phyloP scores from a whole-genome alignment of 768 basidiomycete species.

The Russula olivacea region DNA sequence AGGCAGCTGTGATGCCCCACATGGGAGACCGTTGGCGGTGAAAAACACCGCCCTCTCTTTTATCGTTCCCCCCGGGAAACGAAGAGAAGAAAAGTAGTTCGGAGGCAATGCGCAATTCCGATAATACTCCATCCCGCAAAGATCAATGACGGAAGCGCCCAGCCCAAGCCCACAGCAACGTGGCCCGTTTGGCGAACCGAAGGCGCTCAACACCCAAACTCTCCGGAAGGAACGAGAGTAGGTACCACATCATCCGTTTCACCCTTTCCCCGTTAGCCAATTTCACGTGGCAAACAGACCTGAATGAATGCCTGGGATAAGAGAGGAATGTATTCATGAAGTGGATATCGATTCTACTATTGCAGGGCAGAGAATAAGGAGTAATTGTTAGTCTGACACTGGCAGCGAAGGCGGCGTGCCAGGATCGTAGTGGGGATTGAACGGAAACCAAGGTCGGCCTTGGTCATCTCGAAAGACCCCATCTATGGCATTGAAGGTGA shows the following conservation, averaged over 20 bases:
- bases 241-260: too few species aligned
- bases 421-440: conserved; percentile 60
- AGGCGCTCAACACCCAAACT: neutral
- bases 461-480: conserved; percentile 42
- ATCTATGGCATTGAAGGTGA: conserved; percentile 49
- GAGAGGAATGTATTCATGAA: neutral
- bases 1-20: neutral
- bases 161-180: neutral
- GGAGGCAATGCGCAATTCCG: neutral
- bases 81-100: too few species aligned
- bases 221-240: too few species aligned
- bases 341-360: neutral
- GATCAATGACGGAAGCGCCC: neutral
- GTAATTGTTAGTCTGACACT: neutral
- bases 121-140: neutral
- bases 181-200: neutral
- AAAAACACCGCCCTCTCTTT: too few species aligned
- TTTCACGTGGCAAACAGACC: neutral
- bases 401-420: neutral
- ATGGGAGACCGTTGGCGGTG: neutral
- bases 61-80: neutral
- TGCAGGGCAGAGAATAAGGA: neutral
- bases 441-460: conserved; percentile 42
- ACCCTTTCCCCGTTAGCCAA: neutral
- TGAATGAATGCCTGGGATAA: neutral